Evolutionary conservation across 805 yeast genomes (phyloP).

Genomic region (Pichia manshurica): DNA sequence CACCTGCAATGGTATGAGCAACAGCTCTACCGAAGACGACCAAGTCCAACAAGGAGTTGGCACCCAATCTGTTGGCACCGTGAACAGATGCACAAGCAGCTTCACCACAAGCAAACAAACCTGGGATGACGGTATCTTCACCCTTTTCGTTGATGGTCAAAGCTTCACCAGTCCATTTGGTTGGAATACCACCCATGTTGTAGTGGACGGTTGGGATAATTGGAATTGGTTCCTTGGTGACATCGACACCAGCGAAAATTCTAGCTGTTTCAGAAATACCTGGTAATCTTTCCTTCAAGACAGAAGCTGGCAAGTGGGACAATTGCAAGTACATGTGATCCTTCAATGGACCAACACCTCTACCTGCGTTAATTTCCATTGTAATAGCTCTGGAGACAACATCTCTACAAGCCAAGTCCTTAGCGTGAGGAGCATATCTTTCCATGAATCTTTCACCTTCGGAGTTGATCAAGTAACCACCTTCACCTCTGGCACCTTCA

Average conservation of each 20-base stretch:
- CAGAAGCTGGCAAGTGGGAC: slow-evolving; percentile 88
- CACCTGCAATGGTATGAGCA: slow-evolving; percentile 81
- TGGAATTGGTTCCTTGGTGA: slow-evolving; percentile 98
- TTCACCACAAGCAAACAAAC: slow-evolving; percentile 96
- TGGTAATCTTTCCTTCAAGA: slow-evolving; percentile 91
- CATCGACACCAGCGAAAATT: slow-evolving; percentile 98
- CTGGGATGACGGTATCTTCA: slow-evolving; percentile 86
- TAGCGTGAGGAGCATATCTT: slow-evolving; percentile 97
- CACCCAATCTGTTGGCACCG: slow-evolving; percentile 99
- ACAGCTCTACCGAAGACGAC: slow-evolving; percentile 99
- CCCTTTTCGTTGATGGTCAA: slow-evolving; percentile 78
- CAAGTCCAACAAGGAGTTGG: slow-evolving; percentile 91
- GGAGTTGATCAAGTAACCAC: slow-evolving; percentile 92
- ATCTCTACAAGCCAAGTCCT: slow-evolving; percentile 97
- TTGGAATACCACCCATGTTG: slow-evolving; percentile 99
- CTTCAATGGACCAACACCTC: slow-evolving; percentile 96
- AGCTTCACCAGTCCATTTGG: slow-evolving; percentile 95
- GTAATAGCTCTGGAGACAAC: slow-evolving; percentile 98
- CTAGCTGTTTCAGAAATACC: slow-evolving; percentile 99
- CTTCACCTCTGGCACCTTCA: slow-evolving; percentile 99
- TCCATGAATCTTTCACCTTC: slow-evolving; percentile 99
- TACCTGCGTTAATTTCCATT: slow-evolving; percentile 96
- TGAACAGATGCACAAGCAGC: slow-evolving; percentile 99
- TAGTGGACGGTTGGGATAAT: slow-evolving; percentile 97
- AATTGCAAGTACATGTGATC: slow-evolving; percentile 95